Evolutionary conservation across 2,329 filamentous ascomycete species (phyloP), one percentile per base, ranked within the genome.

Genomic region (Chaetomium sp.): DNA sequence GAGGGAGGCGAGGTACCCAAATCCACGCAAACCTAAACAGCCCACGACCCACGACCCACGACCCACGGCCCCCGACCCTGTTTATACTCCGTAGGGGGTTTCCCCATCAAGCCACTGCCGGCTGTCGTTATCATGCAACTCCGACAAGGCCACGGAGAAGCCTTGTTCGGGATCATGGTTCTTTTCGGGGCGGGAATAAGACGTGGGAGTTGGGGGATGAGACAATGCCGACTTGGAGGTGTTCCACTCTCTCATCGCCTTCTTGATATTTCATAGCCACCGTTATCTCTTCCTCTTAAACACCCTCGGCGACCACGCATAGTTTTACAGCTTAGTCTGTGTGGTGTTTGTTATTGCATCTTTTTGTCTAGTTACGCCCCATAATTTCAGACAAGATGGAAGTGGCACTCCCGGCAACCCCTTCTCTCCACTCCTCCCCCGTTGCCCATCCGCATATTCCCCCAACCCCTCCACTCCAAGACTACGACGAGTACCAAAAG

Each of bases 401-500:
- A 8, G 50, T 45, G 7, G 33, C 21, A 42, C 53, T 62, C 49
- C 23, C 38, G n/a, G 38, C 63, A 51, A 35, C 55, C 10, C 33
- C 23, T 35, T 56, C 57, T 9, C 29, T 57, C 16, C 16, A 35
- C 47, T 51, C 16, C 19, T 54, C 62, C 3, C 42, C 62, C 4
- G 13, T 59, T 19, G 6, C 58, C 45, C 38, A 27, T 5, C 31
- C 57, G 6, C 50, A n/a, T 4, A 19, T 61, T 10, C 56, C 64
- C 5, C 64, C 64, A 25, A 65, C 60, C 1, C 62, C 65, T 21
- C 57, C 60, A n/a, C n/a, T 61, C 1, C 60, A 58, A 23, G 65
- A 67, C 31, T 63, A 57, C 25, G 58, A 67, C 45, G 59, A 65
- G 9, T 61, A 62, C 27, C 62, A 65, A 13, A 65, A 65, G 16